Base-by-base conservation (phyloP, 1,284 basidiomycete genomes). In the Austroboletus rostrupii region DNA sequence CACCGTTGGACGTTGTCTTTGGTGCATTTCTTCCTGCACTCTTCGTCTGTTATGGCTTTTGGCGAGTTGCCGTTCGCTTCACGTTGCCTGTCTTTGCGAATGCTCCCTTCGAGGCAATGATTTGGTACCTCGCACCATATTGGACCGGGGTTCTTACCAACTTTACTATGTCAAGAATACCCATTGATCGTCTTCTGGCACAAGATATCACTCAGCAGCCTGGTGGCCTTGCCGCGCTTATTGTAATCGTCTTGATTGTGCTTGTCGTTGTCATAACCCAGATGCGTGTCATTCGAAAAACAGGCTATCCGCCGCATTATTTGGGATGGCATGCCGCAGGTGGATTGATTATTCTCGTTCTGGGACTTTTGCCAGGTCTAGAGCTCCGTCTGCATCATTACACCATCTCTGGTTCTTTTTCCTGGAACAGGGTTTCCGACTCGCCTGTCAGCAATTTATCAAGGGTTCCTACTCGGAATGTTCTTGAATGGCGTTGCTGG, bases 391-490 rank as follows among this genome's bases (percentile, higher is more conserved):
- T 90, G 14, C 87, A 89, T 60, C 87, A 89, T 61, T 92, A 91
- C 61, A 80, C 92, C 53, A 72, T 89, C 43, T 81, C 85, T 0
- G 64, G 76, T 78, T 9, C 73, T 93, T 50, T 77, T 93, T 33
- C 89, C 90, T 20, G 83, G 81, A 3, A 90, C 87, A 12, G 90
- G 80, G 2, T 92, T 92, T 61, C 87, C 89, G 0, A 94, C 90
- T 17, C 76, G 90, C 32, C 70, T 87, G 21, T 90, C 85, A 7
- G 83, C 87, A 1, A 76, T 92, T 40, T 87, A 87, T 63, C 87
- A 91, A 67, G 89, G 85, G 1, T 85, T 93, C 59, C 68, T 92
- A 10, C 72, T 93, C 31, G 92, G 92, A 12, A 78, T 93, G 71
- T 93, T 92, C 68, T 65, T 89, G 47, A 87, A 89, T 58, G 89